phyloP scores from a whole-genome alignment of 2,329 filamentous ascomycete genomes.

The Epichloe hybrida region DNA sequence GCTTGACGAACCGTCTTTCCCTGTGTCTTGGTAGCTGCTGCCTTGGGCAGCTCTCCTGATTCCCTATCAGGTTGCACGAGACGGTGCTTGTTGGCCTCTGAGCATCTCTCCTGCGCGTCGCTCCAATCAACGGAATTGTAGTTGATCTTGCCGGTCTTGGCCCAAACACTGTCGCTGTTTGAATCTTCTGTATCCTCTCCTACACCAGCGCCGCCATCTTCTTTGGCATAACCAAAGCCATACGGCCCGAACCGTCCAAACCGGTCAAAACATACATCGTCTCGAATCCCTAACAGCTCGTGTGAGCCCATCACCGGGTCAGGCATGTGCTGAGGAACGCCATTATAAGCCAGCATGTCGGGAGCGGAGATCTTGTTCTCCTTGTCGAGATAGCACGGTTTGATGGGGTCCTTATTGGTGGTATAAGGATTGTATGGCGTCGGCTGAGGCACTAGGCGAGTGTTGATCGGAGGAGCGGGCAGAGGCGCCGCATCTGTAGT shows the following conservation, averaged over 20 bases:
- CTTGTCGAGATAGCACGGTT: conserved; percentile 50
- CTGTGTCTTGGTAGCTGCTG: conserved; percentile 2
- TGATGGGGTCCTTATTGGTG: conserved; percentile 34
- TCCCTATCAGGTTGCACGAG: conserved; percentile 31
- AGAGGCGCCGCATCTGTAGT: conserved; percentile 19
- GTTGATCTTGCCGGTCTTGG: conserved; percentile 39
- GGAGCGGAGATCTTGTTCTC: conserved; percentile 43
- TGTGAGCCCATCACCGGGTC: conserved; percentile 68
- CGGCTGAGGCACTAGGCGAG: conserved; percentile 27
- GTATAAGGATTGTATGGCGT: conserved; percentile 57
- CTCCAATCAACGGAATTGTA: conserved; percentile 43
- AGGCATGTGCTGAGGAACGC: conserved; percentile 63
- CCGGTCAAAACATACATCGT: conserved; percentile 78
- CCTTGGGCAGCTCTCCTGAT: conserved; percentile 21
- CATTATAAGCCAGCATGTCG: conserved; percentile 53
- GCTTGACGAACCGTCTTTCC: conserved; percentile 49
- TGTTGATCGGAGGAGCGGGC: conserved; percentile 19
- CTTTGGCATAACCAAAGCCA: conserved; percentile 66
- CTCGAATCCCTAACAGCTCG: conserved; percentile 54
- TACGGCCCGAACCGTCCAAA: conserved; percentile 78
- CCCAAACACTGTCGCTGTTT: conserved; percentile 49
- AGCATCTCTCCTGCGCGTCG: conserved; percentile 38
- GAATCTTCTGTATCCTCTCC: conserved; percentile 59
- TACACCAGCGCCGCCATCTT: conserved; percentile 57
- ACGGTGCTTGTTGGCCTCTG: conserved; percentile 48